phyloP scores from a whole-genome alignment of 2,329 filamentous ascomycete genomes.

The Cyanodermella asteris region DNA sequence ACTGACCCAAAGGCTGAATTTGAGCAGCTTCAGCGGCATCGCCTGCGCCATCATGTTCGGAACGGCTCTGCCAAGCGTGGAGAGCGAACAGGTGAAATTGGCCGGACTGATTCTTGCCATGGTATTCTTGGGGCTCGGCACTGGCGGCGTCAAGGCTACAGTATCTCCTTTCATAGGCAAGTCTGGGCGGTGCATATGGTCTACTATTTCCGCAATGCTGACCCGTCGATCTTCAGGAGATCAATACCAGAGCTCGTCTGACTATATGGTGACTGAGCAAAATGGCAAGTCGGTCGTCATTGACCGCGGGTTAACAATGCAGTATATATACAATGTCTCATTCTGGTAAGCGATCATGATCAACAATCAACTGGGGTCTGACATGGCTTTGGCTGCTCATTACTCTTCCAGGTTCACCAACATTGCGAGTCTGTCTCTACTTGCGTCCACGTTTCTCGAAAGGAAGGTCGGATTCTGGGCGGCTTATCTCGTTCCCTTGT shows the following conservation, averaged over 20 bases:
- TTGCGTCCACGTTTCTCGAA: slow-evolving; percentile 49
- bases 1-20: too few relatives aligned
- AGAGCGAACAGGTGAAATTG: slow-evolving; percentile 28
- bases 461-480: slow-evolving; percentile 43
- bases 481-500: slow-evolving; percentile 41
- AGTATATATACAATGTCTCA: slow-evolving; percentile 48
- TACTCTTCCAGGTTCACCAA: slow-evolving; percentile 52
- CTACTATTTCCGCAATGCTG: too few relatives aligned
- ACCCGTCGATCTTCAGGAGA: too few relatives aligned
- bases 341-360: too few relatives aligned
- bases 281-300: slow-evolving; percentile 37
- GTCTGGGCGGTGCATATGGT: too few relatives aligned
- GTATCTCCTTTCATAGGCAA: slow-evolving; percentile 30
- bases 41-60: slow-evolving; percentile 26
- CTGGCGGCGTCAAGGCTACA: slow-evolving; percentile 49
- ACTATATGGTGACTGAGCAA: slow-evolving; percentile 18
- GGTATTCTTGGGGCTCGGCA: slow-evolving; percentile 43
- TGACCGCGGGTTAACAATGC: slow-evolving; percentile 43
- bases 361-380: too few relatives aligned
- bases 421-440: slow-evolving; percentile 42
- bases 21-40: too few relatives aligned
- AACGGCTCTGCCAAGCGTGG: slow-evolving; percentile 28
- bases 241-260: slow-evolving; percentile 39
- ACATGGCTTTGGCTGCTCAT: too few relatives aligned
- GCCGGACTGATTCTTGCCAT: slow-evolving; percentile 33